A percentile compares a stretch with the other conserved stretches of the same genome.
Conservation (phyloP, 1,284 basidiomycete species). For the Fistulinella cinereoalba region DNA sequence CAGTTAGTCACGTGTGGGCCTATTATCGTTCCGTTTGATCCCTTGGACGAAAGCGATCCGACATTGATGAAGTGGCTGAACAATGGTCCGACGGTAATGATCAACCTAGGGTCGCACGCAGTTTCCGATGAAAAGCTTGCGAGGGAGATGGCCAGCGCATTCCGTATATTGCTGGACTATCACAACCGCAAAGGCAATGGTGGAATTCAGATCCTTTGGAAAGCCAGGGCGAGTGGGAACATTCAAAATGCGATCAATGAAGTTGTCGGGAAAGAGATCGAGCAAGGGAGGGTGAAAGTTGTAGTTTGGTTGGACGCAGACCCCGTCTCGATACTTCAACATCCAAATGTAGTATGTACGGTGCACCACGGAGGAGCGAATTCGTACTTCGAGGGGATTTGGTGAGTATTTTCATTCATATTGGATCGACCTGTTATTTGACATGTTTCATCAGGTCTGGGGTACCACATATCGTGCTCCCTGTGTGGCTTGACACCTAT, state of each 20-base stretch:
- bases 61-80: background rate
- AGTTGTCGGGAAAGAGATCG: background rate
- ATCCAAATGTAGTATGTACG: conserved; percentile 13
- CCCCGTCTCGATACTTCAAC: conserved; percentile 13
- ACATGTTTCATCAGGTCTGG: conserved; percentile 3
- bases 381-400: conserved; percentile 15
- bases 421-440: background rate
- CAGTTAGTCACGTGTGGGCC: background rate
- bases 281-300: background rate
- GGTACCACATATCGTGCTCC: conserved; percentile 10
- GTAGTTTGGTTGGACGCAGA: conserved; percentile 13
- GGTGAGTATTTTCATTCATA: conserved; percentile 6
- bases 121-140: background rate
- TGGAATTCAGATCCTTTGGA: background rate
- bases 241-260: background rate
- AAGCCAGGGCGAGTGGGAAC: background rate
- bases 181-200: background rate
- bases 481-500: conserved; percentile 17
- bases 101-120: background rate
- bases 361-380: conserved; percentile 20
- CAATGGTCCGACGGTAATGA: background rate
- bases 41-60: background rate
- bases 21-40: background rate
- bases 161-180: background rate
- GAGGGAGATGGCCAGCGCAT: background rate